Evolutionary conservation across 495 filamentous ascomycete species (phyloP).

Genomic region (Aspergillus leporis): DNA sequence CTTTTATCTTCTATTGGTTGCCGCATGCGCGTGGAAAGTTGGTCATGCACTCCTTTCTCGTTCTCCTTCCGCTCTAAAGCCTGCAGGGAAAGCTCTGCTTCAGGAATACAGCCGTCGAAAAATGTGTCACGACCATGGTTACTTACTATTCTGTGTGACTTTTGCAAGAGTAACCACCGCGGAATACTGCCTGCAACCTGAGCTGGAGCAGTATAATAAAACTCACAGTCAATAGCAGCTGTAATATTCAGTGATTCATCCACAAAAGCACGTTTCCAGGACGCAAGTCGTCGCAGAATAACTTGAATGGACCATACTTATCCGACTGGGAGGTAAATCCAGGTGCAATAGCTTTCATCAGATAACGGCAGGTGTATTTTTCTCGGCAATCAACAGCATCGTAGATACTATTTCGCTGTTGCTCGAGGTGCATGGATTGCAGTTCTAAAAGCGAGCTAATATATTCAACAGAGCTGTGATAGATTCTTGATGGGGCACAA

Average conservation of each 20-base stretch:
- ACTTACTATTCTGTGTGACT: background rate
- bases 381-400: slow-evolving; percentile 38
- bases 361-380: slow-evolving; percentile 30
- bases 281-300: slow-evolving; percentile 33
- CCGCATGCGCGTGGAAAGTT: slow-evolving; percentile 5
- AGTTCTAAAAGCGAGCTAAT: slow-evolving; percentile 39
- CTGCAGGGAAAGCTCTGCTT: slow-evolving; percentile 1
- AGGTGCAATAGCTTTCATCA: slow-evolving; percentile 20
- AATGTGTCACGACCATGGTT: background rate
- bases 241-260: slow-evolving; percentile 18
- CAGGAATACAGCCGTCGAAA: background rate
- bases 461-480: slow-evolving; percentile 35
- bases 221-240: slow-evolving; percentile 24
- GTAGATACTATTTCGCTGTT: slow-evolving; percentile 44
- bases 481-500: slow-evolving; percentile 1
- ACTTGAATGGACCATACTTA: slow-evolving; percentile 30
- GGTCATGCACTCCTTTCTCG: background rate
- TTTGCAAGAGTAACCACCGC: slow-evolving; percentile 20
- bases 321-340: slow-evolving; percentile 20
- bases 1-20: slow-evolving; percentile 8
- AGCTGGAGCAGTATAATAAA: slow-evolving; percentile 19
- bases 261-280: slow-evolving; percentile 30
- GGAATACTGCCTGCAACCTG: slow-evolving; percentile 19
- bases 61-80: background rate
- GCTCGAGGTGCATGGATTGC: slow-evolving; percentile 38